Base-by-base conservation (phyloP, 2,329 filamentous ascomycete genomes). In the Aspergillus aculeatus region DNA sequence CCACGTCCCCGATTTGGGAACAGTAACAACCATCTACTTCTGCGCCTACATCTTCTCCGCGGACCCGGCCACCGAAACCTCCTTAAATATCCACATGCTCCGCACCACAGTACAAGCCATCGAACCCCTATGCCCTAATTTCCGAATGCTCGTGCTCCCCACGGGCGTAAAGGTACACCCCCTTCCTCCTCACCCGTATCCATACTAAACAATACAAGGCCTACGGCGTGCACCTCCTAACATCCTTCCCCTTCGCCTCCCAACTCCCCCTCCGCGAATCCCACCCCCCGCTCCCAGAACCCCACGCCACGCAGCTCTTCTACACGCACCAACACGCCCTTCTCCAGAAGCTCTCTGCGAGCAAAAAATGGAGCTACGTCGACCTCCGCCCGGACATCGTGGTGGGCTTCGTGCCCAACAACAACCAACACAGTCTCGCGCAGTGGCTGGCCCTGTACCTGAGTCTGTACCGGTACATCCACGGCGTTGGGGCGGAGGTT, bases 1-100 rank as follows among this genome's bases (percentile, higher is more conserved):
- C 69, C 69, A 31, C 73, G 71, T 32, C 68, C 68, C 56, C 69
- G 68, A 26, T 70, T 66, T 2, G 68, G 69, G 2, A 68, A 70
- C 47, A 66, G 65, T 16, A 3, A 60, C 54, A 1, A 26, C 54
- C 5, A 31, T 57, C 7, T 59, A 59, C 29, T 59, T 60, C 38
- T 54, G 50, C 32, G 31, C 54, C 5, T 57, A 60, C 29, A 24
- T 58, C 29, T 31, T 50, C 21, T 21, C 54, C 14, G 6, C 35
- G 2, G 21, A 50, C 50, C 31, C 44, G 1, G 57, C 31, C 38
- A 31, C 12, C 5, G 57, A 59, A 32, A 59, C 49, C 21, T 16
- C 47, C 9, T 6, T 47, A 1, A 55, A 50, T 11, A 50, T 54
- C 5, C 26, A 19, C 47, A 59, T 59, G 50, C 24, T 59, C 7